Evolutionary conservation across 2,329 filamentous ascomycete species (phyloP).

Genomic region (Blastomyces silverae): DNA sequence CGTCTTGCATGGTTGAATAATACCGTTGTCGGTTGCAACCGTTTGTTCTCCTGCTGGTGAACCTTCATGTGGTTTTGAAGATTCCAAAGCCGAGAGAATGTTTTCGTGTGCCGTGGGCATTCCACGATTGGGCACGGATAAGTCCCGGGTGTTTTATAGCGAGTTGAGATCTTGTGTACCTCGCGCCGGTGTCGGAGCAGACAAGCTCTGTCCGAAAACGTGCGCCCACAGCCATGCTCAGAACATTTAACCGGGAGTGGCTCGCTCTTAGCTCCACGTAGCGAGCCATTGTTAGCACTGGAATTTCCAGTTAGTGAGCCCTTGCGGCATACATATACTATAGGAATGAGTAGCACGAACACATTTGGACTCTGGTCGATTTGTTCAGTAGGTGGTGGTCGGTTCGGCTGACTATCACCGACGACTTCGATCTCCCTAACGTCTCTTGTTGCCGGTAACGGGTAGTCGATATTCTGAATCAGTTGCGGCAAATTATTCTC

Average conservation of each 20-base stretch:
- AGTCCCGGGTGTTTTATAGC: neutral
- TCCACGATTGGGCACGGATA: neutral
- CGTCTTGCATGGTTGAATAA: neutral
- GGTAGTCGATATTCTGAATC: neutral
- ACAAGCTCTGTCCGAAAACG: slow-evolving; percentile 2
- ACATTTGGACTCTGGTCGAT: neutral
- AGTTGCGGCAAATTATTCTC: neutral
- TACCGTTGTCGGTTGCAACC: neutral
- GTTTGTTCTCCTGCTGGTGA: neutral
- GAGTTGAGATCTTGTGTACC: neutral
- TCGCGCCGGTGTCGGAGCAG: neutral
- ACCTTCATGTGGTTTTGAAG: slow-evolving; percentile 4
- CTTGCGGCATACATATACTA: neutral
- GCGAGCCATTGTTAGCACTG: neutral
- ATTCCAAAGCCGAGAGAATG: slow-evolving; percentile 1
- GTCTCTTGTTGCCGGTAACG: neutral
- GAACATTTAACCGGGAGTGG: neutral
- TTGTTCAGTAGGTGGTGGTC: neutral
- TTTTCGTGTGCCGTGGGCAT: neutral
- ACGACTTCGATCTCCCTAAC: neutral
- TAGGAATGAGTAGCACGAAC: neutral
- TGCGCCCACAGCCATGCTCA: neutral
- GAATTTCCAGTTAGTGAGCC: neutral
- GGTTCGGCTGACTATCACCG: neutral
- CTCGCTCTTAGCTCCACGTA: neutral